These are phyloP conservation scores for Tetrapyrgos nigripes DNA, from an alignment of 1,284 basidiomycete genomes.

Conservation along the genomic window DNA sequence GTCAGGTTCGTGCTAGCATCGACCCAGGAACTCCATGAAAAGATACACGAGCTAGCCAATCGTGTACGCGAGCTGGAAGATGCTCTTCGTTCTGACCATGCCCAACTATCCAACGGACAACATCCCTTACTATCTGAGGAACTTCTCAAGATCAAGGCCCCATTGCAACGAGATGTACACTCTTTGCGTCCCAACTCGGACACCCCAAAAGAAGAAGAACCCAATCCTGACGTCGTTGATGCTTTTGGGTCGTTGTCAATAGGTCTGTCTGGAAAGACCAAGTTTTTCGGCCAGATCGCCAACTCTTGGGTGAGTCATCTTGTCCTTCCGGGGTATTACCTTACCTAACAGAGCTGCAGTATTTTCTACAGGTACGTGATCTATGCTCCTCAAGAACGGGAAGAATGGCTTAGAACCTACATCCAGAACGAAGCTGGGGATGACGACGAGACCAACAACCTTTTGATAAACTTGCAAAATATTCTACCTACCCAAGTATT, in stretches of 20 bases:
- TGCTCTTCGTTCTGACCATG: slow-evolving; percentile 64
- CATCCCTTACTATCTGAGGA: slow-evolving; percentile 76
- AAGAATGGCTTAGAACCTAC: not conserved
- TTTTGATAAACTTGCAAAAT: slow-evolving; percentile 53
- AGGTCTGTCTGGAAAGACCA: slow-evolving; percentile 68
- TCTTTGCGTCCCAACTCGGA: slow-evolving; percentile 26
- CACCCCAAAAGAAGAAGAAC: slow-evolving; percentile 62
- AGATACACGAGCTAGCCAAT: slow-evolving; percentile 74
- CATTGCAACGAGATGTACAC: slow-evolving; percentile 65
- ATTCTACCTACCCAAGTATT: slow-evolving; percentile 68
- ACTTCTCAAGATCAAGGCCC: slow-evolving; percentile 72
- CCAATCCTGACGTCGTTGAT: slow-evolving; percentile 72
- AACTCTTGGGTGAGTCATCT: slow-evolving; percentile 71
- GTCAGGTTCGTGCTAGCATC: slow-evolving; percentile 80
- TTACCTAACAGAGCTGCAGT: slow-evolving; percentile 45
- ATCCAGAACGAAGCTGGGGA: slow-evolving; percentile 63
- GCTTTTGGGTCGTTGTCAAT: slow-evolving; percentile 80
- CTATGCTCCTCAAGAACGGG: slow-evolving; percentile 3
- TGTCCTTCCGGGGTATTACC: slow-evolving; percentile 11
- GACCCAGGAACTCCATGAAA: slow-evolving; percentile 83
- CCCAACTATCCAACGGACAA: slow-evolving; percentile 60
- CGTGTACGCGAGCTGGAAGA: slow-evolving; percentile 84
- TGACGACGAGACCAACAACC: slow-evolving; percentile 60
- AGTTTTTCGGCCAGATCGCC: slow-evolving; percentile 76
- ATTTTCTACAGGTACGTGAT: slow-evolving; percentile 68